A percentile compares a stretch with the other conserved stretches of the same genome.
Evolutionary conservation across 2,329 filamentous ascomycete species (phyloP).

Genomic region (Penicillium sp.): DNA sequence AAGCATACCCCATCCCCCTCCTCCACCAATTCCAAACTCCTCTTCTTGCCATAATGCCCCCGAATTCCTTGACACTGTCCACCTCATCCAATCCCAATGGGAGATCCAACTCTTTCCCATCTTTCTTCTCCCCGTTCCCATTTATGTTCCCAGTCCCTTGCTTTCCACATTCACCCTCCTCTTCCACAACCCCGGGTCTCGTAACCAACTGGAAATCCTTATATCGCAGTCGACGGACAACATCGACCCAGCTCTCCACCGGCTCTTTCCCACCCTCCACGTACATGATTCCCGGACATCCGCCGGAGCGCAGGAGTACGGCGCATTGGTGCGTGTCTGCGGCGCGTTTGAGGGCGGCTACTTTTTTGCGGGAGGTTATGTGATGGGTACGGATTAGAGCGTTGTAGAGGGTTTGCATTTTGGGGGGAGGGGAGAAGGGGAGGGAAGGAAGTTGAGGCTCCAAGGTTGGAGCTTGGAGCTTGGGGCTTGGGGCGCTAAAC

Average conservation of each 20-base stretch:
- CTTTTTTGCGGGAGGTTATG: constrained; percentile 77
- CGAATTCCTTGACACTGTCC: constrained; percentile 65
- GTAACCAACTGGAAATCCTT: constrained; percentile 69
- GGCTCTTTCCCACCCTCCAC: constrained; percentile 59
- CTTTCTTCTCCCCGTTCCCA: neutral
- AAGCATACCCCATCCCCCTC: constrained; percentile 60
- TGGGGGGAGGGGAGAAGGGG: neutral
- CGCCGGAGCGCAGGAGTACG: constrained; percentile 66
- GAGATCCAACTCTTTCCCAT: neutral
- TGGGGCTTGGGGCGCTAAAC: neutral
- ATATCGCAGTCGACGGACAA: constrained; percentile 65
- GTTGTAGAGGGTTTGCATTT: constrained; percentile 43
- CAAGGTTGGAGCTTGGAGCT: neutral
- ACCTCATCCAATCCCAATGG: constrained; percentile 55
- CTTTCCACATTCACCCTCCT: constrained; percentile 15
- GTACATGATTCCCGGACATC: constrained; percentile 75
- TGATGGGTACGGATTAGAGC: constrained; percentile 76
- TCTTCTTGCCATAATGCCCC: constrained; percentile 58
- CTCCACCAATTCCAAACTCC: constrained; percentile 67
- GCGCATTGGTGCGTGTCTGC: constrained; percentile 61
- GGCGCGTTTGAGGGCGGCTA: constrained; percentile 63
- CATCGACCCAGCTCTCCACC: constrained; percentile 63
- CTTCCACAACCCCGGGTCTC: constrained; percentile 48
- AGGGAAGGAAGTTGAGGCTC: neutral
- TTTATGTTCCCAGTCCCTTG: neutral